A percentile compares a stretch with the other conserved stretches of the same genome.
These are phyloP conservation scores for Cokeromyces recurvatus DNA, from an alignment of 371 early-diverging fungal genomes.

Conservation along the genomic window DNA sequence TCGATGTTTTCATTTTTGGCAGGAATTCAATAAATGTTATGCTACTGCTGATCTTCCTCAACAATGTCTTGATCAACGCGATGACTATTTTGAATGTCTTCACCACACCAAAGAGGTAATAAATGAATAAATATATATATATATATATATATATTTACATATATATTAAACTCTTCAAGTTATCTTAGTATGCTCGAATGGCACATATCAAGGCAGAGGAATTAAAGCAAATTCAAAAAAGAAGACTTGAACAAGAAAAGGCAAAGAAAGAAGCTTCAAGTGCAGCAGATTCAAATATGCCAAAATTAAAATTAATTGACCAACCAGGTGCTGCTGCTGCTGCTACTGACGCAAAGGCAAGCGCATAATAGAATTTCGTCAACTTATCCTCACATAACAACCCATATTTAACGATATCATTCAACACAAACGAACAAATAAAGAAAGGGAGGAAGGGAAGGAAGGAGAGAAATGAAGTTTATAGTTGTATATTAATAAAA, in stretches of 20 bases:
- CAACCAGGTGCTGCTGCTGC: too few relatives aligned
- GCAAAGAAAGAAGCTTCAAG: conserved; percentile 49
- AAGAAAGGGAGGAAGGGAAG: too few relatives aligned
- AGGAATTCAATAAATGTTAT: conserved; percentile 83
- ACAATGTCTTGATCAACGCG: conserved; percentile 68
- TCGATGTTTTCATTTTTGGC: conserved; percentile 82
- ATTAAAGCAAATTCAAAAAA: conserved; percentile 56
- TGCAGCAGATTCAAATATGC: conserved; percentile 55
- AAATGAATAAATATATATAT: background rate
- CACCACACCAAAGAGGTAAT: conserved; percentile 79
- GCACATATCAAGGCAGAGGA: conserved; percentile 57
- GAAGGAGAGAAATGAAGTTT: too few relatives aligned
- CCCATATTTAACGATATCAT: too few relatives aligned
- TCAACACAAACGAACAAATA: too few relatives aligned
- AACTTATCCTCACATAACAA: too few relatives aligned
- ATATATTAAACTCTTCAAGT: too few relatives aligned
- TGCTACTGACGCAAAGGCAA: too few relatives aligned
- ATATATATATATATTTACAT: too few relatives aligned
- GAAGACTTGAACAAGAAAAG: conserved; percentile 34
- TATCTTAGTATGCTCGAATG: conserved; percentile 33
- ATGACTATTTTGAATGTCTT: conserved; percentile 81
- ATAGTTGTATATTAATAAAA: too few relatives aligned
- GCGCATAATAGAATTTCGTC: too few relatives aligned
- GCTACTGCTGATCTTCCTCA: conserved; percentile 65
- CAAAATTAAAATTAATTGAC: conserved; percentile 55